A percentile compares a stretch with the other conserved stretches of the same genome.
These are phyloP conservation scores for Rhizomucor pusillus DNA, from an alignment of 371 early-diverging fungal genomes.

Conservation along the genomic window DNA sequence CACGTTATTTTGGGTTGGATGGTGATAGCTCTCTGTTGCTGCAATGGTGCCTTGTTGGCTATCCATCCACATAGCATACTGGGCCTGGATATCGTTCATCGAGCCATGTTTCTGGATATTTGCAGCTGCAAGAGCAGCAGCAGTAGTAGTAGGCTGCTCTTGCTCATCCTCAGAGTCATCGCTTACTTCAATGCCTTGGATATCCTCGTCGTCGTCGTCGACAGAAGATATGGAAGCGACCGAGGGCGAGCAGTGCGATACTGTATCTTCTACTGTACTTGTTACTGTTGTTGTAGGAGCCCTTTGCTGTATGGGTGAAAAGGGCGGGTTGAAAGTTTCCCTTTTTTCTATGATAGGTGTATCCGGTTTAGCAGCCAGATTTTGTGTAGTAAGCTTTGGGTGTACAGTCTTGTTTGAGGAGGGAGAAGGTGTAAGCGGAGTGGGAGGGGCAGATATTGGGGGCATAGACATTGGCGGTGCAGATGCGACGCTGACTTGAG, in stretches of 20 bases:
- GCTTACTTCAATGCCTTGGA: constrained; percentile 1
- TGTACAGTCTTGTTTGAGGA: neutral
- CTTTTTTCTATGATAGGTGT: neutral
- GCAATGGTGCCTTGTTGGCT: constrained; percentile 23
- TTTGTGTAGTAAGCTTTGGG: neutral
- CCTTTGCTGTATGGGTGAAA: constrained; percentile 3
- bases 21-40: constrained; percentile 2
- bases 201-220: constrained; percentile 13
- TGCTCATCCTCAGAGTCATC: constrained; percentile 1
- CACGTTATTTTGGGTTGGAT: constrained; percentile 2
- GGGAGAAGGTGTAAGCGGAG: constrained; percentile 25
- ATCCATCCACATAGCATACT: constrained; percentile 44
- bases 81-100: constrained; percentile 28
- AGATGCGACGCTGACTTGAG: constrained; percentile 26
- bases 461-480: constrained; percentile 20
- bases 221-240: constrained; percentile 7
- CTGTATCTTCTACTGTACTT: neutral
- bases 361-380: neutral
- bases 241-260: neutral
- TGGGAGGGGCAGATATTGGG: constrained; percentile 25
- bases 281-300: neutral
- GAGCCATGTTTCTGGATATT: constrained; percentile 5
- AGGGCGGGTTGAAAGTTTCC: neutral
- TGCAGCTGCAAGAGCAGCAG: neutral
- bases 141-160: neutral